A percentile compares a stretch with the other conserved stretches of the same genome.
These are phyloP conservation scores for Thymus quinquecostatus DNA, from an alignment of 257 asterid genomes.

Conservation along the genomic window DNA sequence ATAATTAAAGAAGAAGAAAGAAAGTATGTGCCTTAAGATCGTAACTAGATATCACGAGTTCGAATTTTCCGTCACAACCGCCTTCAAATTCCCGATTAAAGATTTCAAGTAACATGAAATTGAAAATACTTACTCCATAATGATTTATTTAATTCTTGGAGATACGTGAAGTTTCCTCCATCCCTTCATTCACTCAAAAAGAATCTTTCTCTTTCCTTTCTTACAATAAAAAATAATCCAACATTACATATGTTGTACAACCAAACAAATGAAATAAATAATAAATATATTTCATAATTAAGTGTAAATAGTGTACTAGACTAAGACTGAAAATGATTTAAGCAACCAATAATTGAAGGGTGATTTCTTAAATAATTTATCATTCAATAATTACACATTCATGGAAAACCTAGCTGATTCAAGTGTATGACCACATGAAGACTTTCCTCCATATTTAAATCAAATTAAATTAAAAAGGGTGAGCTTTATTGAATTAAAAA, in stretches of 20 bases:
- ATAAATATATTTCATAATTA: not conserved
- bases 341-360: constrained; percentile 29
- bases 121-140: too few species aligned
- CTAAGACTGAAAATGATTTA: constrained; percentile 27
- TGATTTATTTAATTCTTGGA: not conserved
- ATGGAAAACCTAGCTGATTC: constrained; percentile 27
- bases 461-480: too few species aligned
- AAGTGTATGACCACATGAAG: constrained; percentile 29
- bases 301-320: not conserved
- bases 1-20: too few species aligned
- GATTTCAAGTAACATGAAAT: too few species aligned
- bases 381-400: constrained; percentile 21
- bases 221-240: constrained; percentile 22
- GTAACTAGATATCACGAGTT: too few species aligned
- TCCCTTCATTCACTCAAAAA: not conserved
- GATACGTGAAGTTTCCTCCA: constrained; percentile 15
- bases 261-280: constrained; percentile 29
- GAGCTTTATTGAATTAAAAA: not conserved
- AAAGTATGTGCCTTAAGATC: too few species aligned
- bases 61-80: too few species aligned
- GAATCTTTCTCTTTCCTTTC: too few species aligned
- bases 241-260: constrained; percentile 28
- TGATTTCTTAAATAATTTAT: constrained; percentile 8
- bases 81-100: too few species aligned
- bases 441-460: constrained; percentile 21